These are phyloP conservation scores for Leucosporidium creatinivorum DNA, from an alignment of 768 basidiomycete species.

Conservation along the genomic window DNA sequence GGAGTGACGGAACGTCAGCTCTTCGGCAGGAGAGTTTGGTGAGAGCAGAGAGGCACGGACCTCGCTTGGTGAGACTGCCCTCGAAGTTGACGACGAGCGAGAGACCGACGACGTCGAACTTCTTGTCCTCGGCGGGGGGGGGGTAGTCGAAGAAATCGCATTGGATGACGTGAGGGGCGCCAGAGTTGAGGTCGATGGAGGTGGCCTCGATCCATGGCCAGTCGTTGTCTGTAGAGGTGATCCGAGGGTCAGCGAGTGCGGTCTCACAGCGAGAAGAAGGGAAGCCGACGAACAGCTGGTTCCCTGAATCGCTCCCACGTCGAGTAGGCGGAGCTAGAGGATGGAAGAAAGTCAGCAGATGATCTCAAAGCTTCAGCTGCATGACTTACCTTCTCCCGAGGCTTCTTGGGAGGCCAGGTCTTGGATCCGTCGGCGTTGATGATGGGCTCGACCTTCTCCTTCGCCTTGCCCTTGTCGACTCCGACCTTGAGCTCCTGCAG, in stretches of 20 bases:
- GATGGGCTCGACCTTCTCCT: slow-evolving; percentile 13
- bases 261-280: neutral
- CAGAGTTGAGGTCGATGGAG: slow-evolving; percentile 36
- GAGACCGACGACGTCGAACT: slow-evolving; percentile 33
- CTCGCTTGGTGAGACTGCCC: slow-evolving; percentile 28
- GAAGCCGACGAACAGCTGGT: slow-evolving; percentile 1
- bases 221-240: neutral
- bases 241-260: too few relatives aligned
- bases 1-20: neutral
- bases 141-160: slow-evolving; percentile 36
- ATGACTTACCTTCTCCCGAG: slow-evolving; percentile 21
- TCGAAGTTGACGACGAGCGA: slow-evolving; percentile 37
- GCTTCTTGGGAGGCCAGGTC: slow-evolving; percentile 2
- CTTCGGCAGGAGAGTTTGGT: too few relatives aligned
- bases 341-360: neutral
- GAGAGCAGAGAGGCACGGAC: slow-evolving; percentile 8
- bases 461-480: slow-evolving; percentile 15
- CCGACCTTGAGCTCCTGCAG: slow-evolving; percentile 29
- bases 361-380: too few relatives aligned
- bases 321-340: slow-evolving; percentile 30
- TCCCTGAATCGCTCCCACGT: slow-evolving; percentile 28
- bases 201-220: slow-evolving; percentile 31
- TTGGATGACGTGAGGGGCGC: slow-evolving; percentile 30
- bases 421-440: neutral
- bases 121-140: slow-evolving; percentile 15